Conservation (phyloP, 225 moss, liverwort and hornwort species). For the Anthoceros angustus region DNA sequence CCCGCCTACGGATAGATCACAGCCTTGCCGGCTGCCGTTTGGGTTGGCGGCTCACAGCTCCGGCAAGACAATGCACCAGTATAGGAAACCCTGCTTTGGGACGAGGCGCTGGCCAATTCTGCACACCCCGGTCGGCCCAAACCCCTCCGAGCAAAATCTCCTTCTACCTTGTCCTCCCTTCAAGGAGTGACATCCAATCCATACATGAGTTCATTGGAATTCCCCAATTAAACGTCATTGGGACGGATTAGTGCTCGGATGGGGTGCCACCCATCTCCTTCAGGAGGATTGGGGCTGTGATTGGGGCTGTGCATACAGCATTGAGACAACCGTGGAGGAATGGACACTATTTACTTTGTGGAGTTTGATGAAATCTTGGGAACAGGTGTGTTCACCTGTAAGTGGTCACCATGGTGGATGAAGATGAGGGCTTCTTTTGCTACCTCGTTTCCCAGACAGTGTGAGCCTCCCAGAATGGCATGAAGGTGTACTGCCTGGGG, state of each 20-base stretch:
- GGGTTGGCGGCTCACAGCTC: neutral
- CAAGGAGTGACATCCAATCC: too few relatives aligned
- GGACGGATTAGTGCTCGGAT: too few relatives aligned
- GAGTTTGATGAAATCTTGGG: neutral
- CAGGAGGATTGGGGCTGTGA: too few relatives aligned
- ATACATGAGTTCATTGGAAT: too few relatives aligned
- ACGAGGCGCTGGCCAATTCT: neutral
- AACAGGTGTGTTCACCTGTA: neutral
- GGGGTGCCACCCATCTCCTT: too few relatives aligned
- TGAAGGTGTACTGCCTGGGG: neutral
- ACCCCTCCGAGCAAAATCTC: neutral
- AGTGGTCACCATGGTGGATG: neutral
- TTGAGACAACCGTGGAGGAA: neutral
- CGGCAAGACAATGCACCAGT: neutral
- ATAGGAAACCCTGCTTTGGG: neutral
- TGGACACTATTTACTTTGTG: too few relatives aligned
- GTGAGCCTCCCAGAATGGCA: neutral
- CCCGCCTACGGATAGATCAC: too few relatives aligned
- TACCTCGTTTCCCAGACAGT: neutral
- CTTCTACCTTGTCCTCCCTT: too few relatives aligned
- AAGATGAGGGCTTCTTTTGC: neutral
- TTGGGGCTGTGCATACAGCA: too few relatives aligned
- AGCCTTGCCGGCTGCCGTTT: too few relatives aligned
- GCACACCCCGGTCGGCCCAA: neutral
- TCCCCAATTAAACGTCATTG: too few relatives aligned